Conservation (phyloP, 345 rosid species). For the Arabidopsis arenosa region DNA sequence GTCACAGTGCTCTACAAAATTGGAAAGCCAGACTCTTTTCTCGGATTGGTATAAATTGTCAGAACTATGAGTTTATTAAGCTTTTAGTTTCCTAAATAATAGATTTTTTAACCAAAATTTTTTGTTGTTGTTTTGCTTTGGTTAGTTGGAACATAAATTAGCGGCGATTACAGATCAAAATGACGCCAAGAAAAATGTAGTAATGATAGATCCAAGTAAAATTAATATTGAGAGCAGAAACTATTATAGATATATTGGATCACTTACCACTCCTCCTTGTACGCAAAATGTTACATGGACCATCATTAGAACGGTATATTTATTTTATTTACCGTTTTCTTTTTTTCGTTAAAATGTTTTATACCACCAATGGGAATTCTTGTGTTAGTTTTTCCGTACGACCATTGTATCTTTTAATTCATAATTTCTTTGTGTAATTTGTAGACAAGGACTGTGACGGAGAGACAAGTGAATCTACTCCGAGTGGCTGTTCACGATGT, state of each 20-base stretch:
- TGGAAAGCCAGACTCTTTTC: conserved; percentile 72
- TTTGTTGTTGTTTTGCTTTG: not conserved
- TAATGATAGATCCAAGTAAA: conserved; percentile 56
- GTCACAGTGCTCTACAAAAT: conserved; percentile 70
- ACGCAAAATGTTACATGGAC: conserved; percentile 76
- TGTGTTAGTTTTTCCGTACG: not conserved
- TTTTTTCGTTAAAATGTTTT: not conserved
- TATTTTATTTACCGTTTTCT: not conserved
- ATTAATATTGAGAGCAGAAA: conserved; percentile 62
- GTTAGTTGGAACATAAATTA: conserved; percentile 56
- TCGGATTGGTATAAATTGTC: conserved; percentile 53
- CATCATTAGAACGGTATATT: conserved; percentile 58
- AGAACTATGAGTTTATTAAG: not conserved
- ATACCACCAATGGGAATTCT: not conserved
- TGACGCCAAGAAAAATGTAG: conserved; percentile 47
- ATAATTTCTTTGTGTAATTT: not conserved
- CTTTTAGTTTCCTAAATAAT: conserved; percentile 3
- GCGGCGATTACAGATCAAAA: conserved; percentile 39
- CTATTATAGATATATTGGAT: conserved; percentile 80
- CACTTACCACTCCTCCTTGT: conserved; percentile 90
- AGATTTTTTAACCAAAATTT: not conserved
- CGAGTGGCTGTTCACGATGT: conserved; percentile 88
- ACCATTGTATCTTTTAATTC: not conserved
- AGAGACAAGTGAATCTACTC: conserved; percentile 63
- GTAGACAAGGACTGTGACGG: conserved; percentile 67